Evolutionary conservation across 2,329 filamentous ascomycete genomes (phyloP).

Genomic region (Rutstroemia sp.): DNA sequence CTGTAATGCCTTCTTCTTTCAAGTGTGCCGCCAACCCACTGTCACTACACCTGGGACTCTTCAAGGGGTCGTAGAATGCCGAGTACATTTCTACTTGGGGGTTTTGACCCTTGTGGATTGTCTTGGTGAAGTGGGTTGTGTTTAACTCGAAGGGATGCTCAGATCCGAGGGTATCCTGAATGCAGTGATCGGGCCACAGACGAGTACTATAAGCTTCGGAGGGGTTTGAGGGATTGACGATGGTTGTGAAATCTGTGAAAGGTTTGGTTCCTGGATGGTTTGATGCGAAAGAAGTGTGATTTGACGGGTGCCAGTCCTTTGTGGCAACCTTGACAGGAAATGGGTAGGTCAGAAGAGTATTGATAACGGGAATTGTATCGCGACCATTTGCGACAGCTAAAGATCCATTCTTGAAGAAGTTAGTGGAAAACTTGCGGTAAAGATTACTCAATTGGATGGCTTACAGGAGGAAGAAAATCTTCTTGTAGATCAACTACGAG

Average conservation of each 20-base stretch:
- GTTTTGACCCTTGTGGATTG: constrained; percentile 74
- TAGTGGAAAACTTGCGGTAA: not conserved
- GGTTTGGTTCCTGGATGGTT: constrained; percentile 66
- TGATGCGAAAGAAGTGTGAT: constrained; percentile 82
- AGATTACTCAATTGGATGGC: constrained; percentile 27
- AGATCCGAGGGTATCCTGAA: constrained; percentile 66
- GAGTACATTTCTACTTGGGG: constrained; percentile 84
- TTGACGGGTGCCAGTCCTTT: constrained; percentile 80
- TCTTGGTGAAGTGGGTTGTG: constrained; percentile 46
- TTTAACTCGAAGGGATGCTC: constrained; percentile 68
- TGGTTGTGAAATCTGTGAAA: constrained; percentile 56
- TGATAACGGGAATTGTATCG: constrained; percentile 62
- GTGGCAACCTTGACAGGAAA: constrained; percentile 75
- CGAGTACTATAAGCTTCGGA: constrained; percentile 56
- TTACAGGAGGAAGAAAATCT: constrained; percentile 87
- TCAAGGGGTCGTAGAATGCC: constrained; percentile 78
- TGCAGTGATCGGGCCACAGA: constrained; percentile 88
- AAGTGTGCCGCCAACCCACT: constrained; percentile 57
- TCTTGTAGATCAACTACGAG: constrained; percentile 86
- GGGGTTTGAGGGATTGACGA: constrained; percentile 60
- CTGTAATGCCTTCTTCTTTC: constrained; percentile 51
- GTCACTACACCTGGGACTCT: constrained; percentile 49
- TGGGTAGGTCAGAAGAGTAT: constrained; percentile 62
- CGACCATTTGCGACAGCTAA: constrained; percentile 74
- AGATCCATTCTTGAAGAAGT: constrained; percentile 58